Conservation (phyloP, 1,139 yeast genomes). For the Lodderomyces metapsilosis region DNA sequence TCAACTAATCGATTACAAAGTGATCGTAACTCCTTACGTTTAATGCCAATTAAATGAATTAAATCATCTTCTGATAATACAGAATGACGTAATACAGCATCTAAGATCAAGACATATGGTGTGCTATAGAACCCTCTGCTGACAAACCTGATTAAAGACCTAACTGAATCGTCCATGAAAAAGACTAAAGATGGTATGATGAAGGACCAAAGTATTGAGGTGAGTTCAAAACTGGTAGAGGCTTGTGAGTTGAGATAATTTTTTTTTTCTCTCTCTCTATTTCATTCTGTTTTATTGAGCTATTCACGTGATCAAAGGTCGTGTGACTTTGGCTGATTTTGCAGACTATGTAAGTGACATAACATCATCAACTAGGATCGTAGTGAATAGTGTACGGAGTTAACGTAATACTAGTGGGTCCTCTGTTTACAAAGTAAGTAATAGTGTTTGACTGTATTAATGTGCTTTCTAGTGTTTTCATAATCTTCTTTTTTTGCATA, state of each 20-base stretch:
- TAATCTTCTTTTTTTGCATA: no score
- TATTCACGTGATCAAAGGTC: no score
- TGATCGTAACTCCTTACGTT: slow-evolving; percentile 82
- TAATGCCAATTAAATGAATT: slow-evolving; percentile 74
- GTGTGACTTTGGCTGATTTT: neutral
- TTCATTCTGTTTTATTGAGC: no score
- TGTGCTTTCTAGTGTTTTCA: no score
- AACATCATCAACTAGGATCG: no score
- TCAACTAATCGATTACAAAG: slow-evolving; percentile 79
- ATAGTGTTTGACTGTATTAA: no score
- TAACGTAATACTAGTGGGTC: no score
- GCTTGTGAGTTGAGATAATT: neutral
- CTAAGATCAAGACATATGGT: slow-evolving; percentile 80
- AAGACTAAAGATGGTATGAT: neutral
- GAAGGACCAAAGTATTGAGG: neutral
- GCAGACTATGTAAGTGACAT: no score
- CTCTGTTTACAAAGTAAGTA: no score
- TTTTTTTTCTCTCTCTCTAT: neutral
- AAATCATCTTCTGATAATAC: slow-evolving; percentile 95
- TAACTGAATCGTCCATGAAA: slow-evolving; percentile 42
- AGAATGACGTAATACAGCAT: slow-evolving; percentile 86
- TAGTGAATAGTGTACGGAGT: no score
- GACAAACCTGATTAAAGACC: slow-evolving; percentile 54
- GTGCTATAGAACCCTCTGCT: slow-evolving; percentile 85
- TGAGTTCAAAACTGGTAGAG: neutral